Conservation (phyloP, 2,329 filamentous ascomycete genomes). For the Apiospora marii region DNA sequence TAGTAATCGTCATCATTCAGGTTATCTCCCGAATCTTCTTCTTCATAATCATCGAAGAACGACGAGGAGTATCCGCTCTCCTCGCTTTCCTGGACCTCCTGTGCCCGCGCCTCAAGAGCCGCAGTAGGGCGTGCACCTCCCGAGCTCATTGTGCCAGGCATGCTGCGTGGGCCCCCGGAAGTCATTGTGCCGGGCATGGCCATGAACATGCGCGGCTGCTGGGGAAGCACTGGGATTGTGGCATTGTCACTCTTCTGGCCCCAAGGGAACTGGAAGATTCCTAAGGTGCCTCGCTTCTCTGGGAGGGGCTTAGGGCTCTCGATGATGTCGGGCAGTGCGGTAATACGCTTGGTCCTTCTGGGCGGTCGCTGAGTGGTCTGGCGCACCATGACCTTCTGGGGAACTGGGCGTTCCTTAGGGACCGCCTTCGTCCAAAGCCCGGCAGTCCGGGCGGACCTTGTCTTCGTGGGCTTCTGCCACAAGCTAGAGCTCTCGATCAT, state of each 20-base stretch:
- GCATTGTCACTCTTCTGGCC: slow-evolving; percentile 68
- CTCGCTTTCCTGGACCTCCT: slow-evolving; percentile 42
- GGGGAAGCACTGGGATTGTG: slow-evolving; percentile 34
- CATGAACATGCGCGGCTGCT: slow-evolving; percentile 49
- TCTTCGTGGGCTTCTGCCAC: slow-evolving; percentile 45
- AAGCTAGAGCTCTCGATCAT: slow-evolving; percentile 47
- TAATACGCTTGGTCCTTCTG: slow-evolving; percentile 63
- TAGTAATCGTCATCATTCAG: slow-evolving; percentile 48
- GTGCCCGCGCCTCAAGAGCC: slow-evolving; percentile 43
- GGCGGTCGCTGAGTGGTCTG: slow-evolving; percentile 61
- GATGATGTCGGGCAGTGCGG: slow-evolving; percentile 57
- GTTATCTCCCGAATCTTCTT: slow-evolving; percentile 51
- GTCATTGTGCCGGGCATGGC: slow-evolving; percentile 62
- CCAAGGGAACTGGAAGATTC: slow-evolving; percentile 73
- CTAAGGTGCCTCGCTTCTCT: slow-evolving; percentile 65
- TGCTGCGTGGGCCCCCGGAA: slow-evolving; percentile 44
- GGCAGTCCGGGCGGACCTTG: slow-evolving; percentile 8
- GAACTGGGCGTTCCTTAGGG: slow-evolving; percentile 32
- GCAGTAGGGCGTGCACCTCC: slow-evolving; percentile 30
- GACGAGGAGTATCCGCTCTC: slow-evolving; percentile 50
- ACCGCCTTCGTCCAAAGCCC: slow-evolving; percentile 38
- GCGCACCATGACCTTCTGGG: slow-evolving; percentile 42
- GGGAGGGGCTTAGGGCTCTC: slow-evolving; percentile 68
- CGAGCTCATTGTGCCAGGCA: slow-evolving; percentile 16
- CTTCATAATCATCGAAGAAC: slow-evolving; percentile 61